phyloP scores from a whole-genome alignment of 164 flowering plant species.

The Taxillus chinensis region DNA sequence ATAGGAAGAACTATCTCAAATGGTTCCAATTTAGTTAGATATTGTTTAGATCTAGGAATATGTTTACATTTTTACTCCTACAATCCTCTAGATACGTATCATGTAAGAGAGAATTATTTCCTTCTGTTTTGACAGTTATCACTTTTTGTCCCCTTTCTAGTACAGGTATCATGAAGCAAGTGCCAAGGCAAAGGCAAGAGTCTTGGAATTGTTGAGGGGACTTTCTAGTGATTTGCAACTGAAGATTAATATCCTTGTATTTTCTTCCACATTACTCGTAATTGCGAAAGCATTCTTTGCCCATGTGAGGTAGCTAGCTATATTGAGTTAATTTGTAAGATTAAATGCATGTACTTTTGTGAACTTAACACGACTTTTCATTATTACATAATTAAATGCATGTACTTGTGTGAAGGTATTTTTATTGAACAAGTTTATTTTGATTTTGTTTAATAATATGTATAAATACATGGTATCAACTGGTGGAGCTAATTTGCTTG shows the following conservation, averaged over 20 bases:
- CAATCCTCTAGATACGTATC: too few relatives aligned
- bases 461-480: too few relatives aligned
- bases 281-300: constrained; percentile 86
- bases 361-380: too few relatives aligned
- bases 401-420: too few relatives aligned
- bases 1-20: too few relatives aligned
- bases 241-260: constrained; percentile 74
- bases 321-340: not conserved
- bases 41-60: too few relatives aligned
- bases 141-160: constrained; percentile 6
- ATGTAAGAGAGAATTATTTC: not conserved
- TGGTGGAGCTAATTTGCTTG: too few relatives aligned
- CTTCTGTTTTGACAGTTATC: not conserved
- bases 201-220: constrained; percentile 64
- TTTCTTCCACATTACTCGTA: constrained; percentile 79
- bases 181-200: constrained; percentile 62
- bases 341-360: not conserved
- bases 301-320: constrained; percentile 74
- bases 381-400: too few relatives aligned
- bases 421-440: too few relatives aligned
- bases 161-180: constrained; percentile 83
- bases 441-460: too few relatives aligned
- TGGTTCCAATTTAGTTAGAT: too few relatives aligned
- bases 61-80: too few relatives aligned
- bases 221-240: constrained; percentile 73